A percentile compares a stretch with the other conserved stretches of the same genome.
Conservation (phyloP, 306 rosid genomes). For the Macrotyloma uniflorum region DNA sequence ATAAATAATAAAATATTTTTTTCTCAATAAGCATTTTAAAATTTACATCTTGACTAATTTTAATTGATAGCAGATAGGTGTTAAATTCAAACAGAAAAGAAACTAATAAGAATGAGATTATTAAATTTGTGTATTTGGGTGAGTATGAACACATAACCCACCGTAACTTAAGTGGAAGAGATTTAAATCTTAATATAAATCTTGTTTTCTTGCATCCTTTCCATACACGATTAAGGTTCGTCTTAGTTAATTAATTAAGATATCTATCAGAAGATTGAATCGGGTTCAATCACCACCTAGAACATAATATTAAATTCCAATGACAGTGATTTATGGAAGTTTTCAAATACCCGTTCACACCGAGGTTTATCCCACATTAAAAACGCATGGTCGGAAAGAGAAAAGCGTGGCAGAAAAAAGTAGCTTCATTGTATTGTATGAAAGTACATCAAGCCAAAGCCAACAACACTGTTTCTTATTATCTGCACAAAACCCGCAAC, state of each 20-base stretch:
- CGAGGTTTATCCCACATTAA: neutral
- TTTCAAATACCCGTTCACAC: conserved; percentile 21
- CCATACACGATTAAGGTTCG: neutral
- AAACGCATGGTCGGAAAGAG: conserved; percentile 11
- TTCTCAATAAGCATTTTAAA: too few species aligned
- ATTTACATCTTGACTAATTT: too few species aligned
- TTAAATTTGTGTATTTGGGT: neutral
- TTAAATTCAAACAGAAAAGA: neutral
- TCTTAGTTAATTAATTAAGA: neutral
- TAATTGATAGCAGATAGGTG: neutral
- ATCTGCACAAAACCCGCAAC: neutral
- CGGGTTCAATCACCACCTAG: neutral
- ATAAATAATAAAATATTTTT: too few species aligned
- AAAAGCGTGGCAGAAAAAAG: neutral
- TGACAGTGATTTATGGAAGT: neutral
- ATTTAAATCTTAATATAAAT: neutral
- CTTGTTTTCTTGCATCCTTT: neutral
- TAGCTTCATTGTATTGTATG: neutral
- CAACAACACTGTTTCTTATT: neutral
- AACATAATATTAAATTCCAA: neutral
- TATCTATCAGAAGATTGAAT: neutral
- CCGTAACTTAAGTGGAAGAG: neutral
- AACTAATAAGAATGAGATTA: neutral
- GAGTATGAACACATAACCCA: neutral
- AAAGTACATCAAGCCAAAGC: neutral